Conservation (phyloP, 2,329 filamentous ascomycete species). For the Neonectria neomacrospora region DNA sequence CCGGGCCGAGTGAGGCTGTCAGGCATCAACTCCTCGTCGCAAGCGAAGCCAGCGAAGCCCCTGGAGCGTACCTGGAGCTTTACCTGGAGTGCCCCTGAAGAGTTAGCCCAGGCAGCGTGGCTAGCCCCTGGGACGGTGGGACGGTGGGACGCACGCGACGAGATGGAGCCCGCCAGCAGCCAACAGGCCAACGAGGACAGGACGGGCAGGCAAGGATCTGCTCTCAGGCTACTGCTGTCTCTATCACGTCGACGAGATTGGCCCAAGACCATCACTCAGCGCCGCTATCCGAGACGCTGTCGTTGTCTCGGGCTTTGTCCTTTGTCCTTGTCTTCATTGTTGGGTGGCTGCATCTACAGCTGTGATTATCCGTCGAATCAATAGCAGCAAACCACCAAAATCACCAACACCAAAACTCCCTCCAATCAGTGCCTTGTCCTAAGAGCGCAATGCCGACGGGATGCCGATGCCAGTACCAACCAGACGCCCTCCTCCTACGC, state of each 20-base stretch:
- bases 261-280: background rate
- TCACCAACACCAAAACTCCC: background rate
- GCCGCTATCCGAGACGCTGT: background rate
- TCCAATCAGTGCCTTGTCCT: background rate
- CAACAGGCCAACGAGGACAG: constrained; percentile 20
- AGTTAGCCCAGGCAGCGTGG: background rate
- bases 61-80: constrained; percentile 7
- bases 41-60: constrained; percentile 12
- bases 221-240: background rate
- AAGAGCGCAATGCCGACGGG: background rate
- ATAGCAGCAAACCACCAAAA: background rate
- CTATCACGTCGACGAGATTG: background rate
- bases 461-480: background rate
- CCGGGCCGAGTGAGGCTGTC: constrained; percentile 37
- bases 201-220: constrained; percentile 12
- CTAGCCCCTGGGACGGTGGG: background rate
- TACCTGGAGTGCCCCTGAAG: background rate
- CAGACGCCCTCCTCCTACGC: background rate
- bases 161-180: constrained; percentile 11
- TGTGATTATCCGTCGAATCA: background rate
- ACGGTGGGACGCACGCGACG: background rate
- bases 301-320: background rate
- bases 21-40: constrained; percentile 42
- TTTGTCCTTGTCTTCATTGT: background rate
- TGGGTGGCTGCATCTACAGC: background rate